Evolutionary conservation across 495 filamentous ascomycete species (phyloP).

Genomic region (Penicillium ochrochloron): DNA sequence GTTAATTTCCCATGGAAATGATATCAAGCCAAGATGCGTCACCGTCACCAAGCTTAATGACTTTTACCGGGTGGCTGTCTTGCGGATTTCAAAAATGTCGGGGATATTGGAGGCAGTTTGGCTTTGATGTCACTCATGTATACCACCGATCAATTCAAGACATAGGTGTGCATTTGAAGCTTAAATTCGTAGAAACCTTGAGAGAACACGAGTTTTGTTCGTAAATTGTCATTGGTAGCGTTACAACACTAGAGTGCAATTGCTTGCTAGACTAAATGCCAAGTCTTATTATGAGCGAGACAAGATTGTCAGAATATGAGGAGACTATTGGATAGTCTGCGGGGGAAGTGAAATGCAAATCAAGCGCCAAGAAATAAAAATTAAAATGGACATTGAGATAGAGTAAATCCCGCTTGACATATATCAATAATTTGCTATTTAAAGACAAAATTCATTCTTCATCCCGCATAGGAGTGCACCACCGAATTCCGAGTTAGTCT

Average conservation of each 20-base stretch:
- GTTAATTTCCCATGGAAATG: not conserved
- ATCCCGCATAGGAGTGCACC: slow-evolving; percentile 9
- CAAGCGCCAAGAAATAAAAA: not conserved
- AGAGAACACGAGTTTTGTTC: not conserved
- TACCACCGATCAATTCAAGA: too few species aligned
- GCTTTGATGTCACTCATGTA: not conserved
- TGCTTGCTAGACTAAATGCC: not conserved
- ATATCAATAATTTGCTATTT: not conserved
- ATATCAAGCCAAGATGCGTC: not conserved
- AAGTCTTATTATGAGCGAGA: too few species aligned
- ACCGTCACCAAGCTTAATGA: not conserved
- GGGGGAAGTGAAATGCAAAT: not conserved
- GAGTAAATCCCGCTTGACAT: too few species aligned
- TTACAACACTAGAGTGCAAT: too few species aligned
- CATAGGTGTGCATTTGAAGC: not conserved
- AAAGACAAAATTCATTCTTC: not conserved
- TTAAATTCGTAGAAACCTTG: not conserved
- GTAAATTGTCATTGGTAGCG: too few species aligned
- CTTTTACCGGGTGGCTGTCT: not conserved
- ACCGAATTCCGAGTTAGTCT: slow-evolving; percentile 17
- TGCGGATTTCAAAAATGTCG: too few species aligned
- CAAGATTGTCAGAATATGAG: too few species aligned
- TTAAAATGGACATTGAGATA: too few species aligned
- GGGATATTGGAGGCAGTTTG: not conserved
- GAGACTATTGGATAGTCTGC: not conserved